Evolutionary conservation across 345 rosid species (phyloP), one percentile per base, ranked within the genome.

Genomic region (Ceriops tagal): DNA sequence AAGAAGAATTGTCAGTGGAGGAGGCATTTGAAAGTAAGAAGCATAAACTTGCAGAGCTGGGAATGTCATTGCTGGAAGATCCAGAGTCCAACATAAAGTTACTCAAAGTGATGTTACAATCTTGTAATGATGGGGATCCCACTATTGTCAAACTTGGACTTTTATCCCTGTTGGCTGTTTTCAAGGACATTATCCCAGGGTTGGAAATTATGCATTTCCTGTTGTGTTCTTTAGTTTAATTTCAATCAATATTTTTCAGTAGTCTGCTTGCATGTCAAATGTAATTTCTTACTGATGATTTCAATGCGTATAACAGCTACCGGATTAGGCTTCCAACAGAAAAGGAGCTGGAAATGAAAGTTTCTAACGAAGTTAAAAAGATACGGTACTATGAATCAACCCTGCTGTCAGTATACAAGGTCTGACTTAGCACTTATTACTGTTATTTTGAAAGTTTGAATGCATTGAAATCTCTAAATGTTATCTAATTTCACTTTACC

Each of bases 241-340:
- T 10, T 55, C 22, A 15, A 9, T 60, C 47, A 27, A 21, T 11
- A 8, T 32, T 16, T 31, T 55, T 75, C 49, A 52, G 64, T 64
- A 34, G 58, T 31, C 19, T 66, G 31, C 24, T 22, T 60, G 32
- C 27, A 18, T 47, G 34, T 8, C 20, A 64, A 55, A 11, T 39
- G 10, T 32, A 18, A 43, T 61, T 52, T 67, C 69, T 56, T 39
- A 56, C 22, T 21, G 19, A 16, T 76, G 0, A 27, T 65, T 72
- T 53, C 24, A 26, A 53, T 70, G 31, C 39, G 64, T 60, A 60
- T 9, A 53, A 62, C 88, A 95, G 99, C 61, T 95, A 95, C 68
- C 91, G 98, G 62, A 92, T 95, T 70, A 87, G 99, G 78, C 98
- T 90, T 85, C 96, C 99, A 47, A 92, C 96, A 68, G 99, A 92